phyloP scores from a whole-genome alignment of 202 grass and related monocot genomes.

The Saccharum hybrid region DNA sequence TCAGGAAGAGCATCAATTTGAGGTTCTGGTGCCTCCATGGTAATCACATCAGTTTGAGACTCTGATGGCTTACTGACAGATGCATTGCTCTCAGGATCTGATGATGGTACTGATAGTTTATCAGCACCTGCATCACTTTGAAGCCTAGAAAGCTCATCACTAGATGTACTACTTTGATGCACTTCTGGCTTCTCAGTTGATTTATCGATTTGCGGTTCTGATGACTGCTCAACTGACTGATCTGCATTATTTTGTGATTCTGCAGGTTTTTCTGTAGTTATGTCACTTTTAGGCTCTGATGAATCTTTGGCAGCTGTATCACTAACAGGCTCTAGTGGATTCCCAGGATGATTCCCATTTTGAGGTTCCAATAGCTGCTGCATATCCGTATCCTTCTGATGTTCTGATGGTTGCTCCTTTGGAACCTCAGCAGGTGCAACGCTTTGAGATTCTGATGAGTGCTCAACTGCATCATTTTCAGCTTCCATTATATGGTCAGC shows the following conservation, averaged over 20 bases:
- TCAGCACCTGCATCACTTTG: slow-evolving; percentile 29
- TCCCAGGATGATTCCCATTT: slow-evolving; percentile 19
- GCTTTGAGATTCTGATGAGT: slow-evolving; percentile 26
- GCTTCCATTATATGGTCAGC: slow-evolving; percentile 10
- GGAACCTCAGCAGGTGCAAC: slow-evolving; percentile 22
- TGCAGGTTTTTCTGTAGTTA: slow-evolving; percentile 16
- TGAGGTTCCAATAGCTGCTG: slow-evolving; percentile 44
- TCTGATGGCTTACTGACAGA: slow-evolving; percentile 13
- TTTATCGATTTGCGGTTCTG: slow-evolving; percentile 32
- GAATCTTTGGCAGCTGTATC: slow-evolving; percentile 35
- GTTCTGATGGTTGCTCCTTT: slow-evolving; percentile 39
- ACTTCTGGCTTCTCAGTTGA: slow-evolving; percentile 21
- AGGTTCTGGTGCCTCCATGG: slow-evolving; percentile 38
- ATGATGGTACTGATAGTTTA: slow-evolving; percentile 20
- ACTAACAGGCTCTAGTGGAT: slow-evolving; percentile 21
- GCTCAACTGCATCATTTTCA: slow-evolving; percentile 10
- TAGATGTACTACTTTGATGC: slow-evolving; percentile 2
- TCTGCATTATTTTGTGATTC: slow-evolving; percentile 42
- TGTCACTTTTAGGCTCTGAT: slow-evolving; percentile 32
- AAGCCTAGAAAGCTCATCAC: slow-evolving; percentile 22
- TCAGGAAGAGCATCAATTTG: slow-evolving; percentile 32
- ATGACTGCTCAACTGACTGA: slow-evolving; percentile 23
- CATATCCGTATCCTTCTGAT: slow-evolving; percentile 13
- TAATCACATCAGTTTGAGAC: slow-evolving; percentile 3
- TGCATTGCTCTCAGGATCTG: slow-evolving; percentile 32